Evolutionary conservation across 106 monocot genomes (phyloP).

Genomic region (Platanthera zijinensis): DNA sequence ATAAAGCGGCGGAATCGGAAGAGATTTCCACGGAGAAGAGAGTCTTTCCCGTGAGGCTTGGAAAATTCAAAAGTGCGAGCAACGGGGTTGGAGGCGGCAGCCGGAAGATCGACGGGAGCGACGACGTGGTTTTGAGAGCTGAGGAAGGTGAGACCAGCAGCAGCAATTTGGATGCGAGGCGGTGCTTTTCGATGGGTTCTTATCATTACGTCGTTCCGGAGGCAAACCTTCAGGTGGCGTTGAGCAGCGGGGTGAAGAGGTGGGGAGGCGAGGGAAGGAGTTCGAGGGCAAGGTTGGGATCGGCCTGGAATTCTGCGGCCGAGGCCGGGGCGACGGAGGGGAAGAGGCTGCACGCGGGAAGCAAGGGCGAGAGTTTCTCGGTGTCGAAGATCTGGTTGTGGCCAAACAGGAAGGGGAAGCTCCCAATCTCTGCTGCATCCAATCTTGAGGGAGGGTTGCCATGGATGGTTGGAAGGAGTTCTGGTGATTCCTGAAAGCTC

Average conservation of each 20-base stretch:
- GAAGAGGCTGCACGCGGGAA: constrained; percentile 42
- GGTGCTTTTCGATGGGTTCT: constrained; percentile 93
- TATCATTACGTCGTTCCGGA: constrained; percentile 77
- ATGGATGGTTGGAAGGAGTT: constrained; percentile 30
- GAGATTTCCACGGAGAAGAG: constrained; percentile 42
- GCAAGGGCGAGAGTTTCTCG: constrained; percentile 80
- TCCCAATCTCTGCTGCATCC: constrained; percentile 28
- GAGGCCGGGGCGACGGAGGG: constrained; percentile 27
- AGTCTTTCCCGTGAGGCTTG: constrained; percentile 74
- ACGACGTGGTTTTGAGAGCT: constrained; percentile 11
- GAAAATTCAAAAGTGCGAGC: constrained; percentile 57
- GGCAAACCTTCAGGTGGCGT: constrained; percentile 51
- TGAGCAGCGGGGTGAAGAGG: constrained; percentile 16
- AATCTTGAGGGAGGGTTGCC: constrained; percentile 33
- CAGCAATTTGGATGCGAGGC: constrained; percentile 78
- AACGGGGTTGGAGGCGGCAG: constrained; percentile 11
- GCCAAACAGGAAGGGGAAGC: constrained; percentile 60
- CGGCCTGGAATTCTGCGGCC: constrained; percentile 6
- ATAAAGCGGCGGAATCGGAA: constrained; percentile 33
- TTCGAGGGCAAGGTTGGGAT: constrained; percentile 10
- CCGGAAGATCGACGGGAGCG: not conserved
- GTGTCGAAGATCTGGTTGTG: constrained; percentile 87
- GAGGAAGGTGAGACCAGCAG: constrained; percentile 72
- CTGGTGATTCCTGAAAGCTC: constrained; percentile 33
- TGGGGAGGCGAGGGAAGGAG: constrained; percentile 12